Base-by-base conservation (phyloP, 2,329 filamentous ascomycete genomes). In the Penicillium expansum region DNA sequence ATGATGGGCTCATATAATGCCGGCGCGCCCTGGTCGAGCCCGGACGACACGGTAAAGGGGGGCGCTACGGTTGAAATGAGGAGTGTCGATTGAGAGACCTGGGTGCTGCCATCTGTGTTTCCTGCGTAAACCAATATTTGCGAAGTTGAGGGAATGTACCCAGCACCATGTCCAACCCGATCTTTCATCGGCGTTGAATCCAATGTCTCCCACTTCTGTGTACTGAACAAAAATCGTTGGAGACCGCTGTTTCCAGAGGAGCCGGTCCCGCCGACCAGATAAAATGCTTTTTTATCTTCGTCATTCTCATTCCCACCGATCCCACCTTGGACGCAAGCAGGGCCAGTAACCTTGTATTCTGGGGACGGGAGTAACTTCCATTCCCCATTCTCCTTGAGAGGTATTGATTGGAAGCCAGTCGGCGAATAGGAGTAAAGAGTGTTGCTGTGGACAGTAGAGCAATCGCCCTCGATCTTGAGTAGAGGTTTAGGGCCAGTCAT, bases 381-480 rank as follows among this genome's bases (percentile, higher is more conserved):
- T 76, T 84, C 76, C 48, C 86, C 89, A 49, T 89, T 89, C 62
- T 86, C 75, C 61, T 83, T 76, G 61, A 97, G 76, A 13, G 81
- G 75, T 62, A 97, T 76, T 9, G 89, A 88, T 71, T 92, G 84
- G 67, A 97, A 92, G 29, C 86, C 89, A 45, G 84, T 76, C 9
- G 85, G 76, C 6, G 91, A 90, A 73, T 91, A 96, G 44, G 89
- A 86, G 77, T 95, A 97, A 52, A 97, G 84, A 13, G 86, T 91
- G 73, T 92, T 87, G 70, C 92, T 81, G 78, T 90, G 81, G 60
- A 97, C 83, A 69, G 89, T 85, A 56, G 92, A 91, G 76, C 93
- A 97, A 68, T 90, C 86, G 74, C 87, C 86, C 73, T 86, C 83
- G 71, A 97, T 78, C 61, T 87, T 79, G 70, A 86, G 82, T 52